phyloP scores from a whole-genome alignment of 1,284 basidiomycete genomes.

The Hymenochaete sp. region DNA sequence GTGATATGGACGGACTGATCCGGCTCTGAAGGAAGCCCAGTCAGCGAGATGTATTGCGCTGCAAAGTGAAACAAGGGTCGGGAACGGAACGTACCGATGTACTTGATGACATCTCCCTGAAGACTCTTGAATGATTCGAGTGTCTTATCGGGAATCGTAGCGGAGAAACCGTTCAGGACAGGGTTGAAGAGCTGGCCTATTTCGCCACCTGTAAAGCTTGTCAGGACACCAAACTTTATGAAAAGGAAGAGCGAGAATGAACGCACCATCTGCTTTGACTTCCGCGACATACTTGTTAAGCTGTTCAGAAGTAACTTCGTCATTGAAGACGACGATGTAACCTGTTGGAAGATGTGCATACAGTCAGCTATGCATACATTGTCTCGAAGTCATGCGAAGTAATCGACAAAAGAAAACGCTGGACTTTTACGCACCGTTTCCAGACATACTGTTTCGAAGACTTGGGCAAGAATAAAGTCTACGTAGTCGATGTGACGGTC shows the following conservation, averaged over 20 bases:
- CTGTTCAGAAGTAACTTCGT: constrained; percentile 32
- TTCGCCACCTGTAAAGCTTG: constrained; percentile 32
- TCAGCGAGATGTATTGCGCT: neutral
- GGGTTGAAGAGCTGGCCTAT: constrained; percentile 34
- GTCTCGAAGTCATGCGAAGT: too few relatives aligned
- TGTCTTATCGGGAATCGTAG: constrained; percentile 35
- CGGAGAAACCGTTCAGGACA: constrained; percentile 45
- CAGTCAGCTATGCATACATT: too few relatives aligned
- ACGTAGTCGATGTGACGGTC: neutral
- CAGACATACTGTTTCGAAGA: constrained; percentile 5
- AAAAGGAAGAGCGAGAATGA: neutral
- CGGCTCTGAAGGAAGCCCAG: constrained; percentile 1
- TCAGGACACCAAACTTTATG: neutral
- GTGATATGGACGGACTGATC: constrained; percentile 12
- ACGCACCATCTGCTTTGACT: constrained; percentile 34
- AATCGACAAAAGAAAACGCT: neutral
- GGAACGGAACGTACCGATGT: constrained; percentile 37
- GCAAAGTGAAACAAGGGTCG: neutral
- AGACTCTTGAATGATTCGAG: constrained; percentile 32
- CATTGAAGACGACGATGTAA: constrained; percentile 56
- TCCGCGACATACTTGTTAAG: constrained; percentile 36
- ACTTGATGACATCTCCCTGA: constrained; percentile 36
- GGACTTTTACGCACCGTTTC: constrained; percentile 4
- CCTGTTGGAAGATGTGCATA: too few relatives aligned
- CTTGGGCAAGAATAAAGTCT: neutral